phyloP scores from a whole-genome alignment of 257 asterid species.

The Galeopsis tetrahit region DNA sequence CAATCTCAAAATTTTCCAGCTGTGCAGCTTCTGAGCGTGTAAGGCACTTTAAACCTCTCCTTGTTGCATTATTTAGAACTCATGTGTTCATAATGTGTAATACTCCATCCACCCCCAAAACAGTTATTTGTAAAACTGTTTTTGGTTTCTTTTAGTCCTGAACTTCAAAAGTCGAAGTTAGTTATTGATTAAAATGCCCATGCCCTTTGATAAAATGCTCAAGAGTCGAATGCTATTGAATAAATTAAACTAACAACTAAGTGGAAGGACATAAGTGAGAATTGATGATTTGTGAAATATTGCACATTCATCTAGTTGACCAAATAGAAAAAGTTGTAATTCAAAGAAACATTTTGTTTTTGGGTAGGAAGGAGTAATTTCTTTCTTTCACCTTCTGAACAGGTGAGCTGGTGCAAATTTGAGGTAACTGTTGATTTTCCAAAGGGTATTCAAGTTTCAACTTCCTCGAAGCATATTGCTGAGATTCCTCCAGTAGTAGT shows the following conservation, averaged over 20 bases:
- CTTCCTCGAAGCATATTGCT: slow-evolving; percentile 52
- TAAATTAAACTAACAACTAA: not conserved
- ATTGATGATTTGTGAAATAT: not conserved
- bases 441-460: slow-evolving; percentile 70
- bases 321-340: not conserved
- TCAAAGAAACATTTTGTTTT: not conserved
- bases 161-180: not conserved
- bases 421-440: slow-evolving; percentile 77
- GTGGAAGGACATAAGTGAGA: slow-evolving; percentile 6
- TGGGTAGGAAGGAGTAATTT: not conserved
- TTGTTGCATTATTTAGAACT: slow-evolving; percentile 28
- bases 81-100: not conserved
- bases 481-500: slow-evolving; percentile 90
- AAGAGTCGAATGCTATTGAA: not conserved
- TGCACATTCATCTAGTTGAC: not conserved
- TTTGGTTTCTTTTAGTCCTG: not conserved
- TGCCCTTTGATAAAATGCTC: not conserved
- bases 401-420: slow-evolving; percentile 99
- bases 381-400: slow-evolving; percentile 42
- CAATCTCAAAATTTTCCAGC: slow-evolving; percentile 74
- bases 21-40: slow-evolving; percentile 70
- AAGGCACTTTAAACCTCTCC: slow-evolving; percentile 39
- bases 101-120: not conserved
- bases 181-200: not conserved
- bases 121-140: not conserved